Evolutionary conservation across 2,329 filamentous ascomycete genomes (phyloP).

Genomic region (Anthostomella pinea): DNA sequence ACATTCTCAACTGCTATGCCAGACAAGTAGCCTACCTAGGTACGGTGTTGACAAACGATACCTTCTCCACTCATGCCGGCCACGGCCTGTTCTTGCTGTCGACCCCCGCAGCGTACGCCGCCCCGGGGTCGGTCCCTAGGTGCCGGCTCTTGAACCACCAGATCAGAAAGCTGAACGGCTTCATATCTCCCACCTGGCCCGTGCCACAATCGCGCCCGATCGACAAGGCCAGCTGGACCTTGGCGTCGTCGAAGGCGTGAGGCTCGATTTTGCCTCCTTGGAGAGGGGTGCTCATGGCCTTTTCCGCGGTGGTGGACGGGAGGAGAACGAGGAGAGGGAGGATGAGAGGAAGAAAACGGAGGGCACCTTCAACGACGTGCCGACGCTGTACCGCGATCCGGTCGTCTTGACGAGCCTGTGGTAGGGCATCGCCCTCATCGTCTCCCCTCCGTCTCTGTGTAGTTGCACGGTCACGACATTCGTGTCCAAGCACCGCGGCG

Average conservation of each 20-base stretch:
- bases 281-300: no score
- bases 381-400: conserved; percentile 42
- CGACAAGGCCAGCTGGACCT: conserved; percentile 36
- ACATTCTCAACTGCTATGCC: no score
- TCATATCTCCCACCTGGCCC: conserved; percentile 27
- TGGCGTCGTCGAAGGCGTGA: conserved; percentile 27
- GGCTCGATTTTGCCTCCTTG: conserved; percentile 26
- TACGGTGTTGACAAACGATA: not conserved
- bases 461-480: conserved; percentile 43
- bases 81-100: conserved; percentile 8
- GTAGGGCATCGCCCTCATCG: conserved; percentile 40
- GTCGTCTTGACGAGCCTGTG: conserved; percentile 55
- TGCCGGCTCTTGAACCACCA: conserved; percentile 39
- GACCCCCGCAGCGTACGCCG: conserved; percentile 29
- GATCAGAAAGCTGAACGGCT: conserved; percentile 25
- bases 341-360: not conserved
- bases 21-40: not conserved
- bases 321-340: conserved; percentile 26
- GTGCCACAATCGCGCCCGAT: conserved; percentile 37
- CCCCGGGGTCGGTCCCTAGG: conserved; percentile 35
- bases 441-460: conserved; percentile 31
- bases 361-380: conserved; percentile 48
- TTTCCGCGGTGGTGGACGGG: no score
- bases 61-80: conserved; percentile 9
- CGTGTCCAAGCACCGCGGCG: conserved; percentile 37